These are phyloP conservation scores for Pistacia atlantica DNA, from an alignment of 345 rosid species.

Conservation along the genomic window DNA sequence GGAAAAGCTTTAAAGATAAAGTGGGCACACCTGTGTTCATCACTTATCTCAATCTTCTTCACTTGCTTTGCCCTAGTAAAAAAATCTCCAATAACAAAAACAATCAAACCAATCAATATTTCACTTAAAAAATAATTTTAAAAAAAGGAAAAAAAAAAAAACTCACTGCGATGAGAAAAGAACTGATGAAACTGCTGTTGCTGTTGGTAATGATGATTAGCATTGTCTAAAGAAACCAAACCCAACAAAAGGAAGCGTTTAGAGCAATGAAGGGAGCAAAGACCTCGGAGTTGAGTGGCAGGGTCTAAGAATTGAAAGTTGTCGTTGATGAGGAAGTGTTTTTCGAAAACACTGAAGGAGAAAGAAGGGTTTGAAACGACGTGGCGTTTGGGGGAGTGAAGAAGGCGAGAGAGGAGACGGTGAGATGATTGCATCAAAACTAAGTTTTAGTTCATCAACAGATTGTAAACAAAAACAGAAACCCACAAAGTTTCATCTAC, in stretches of 20 bases:
- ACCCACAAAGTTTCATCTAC: not conserved
- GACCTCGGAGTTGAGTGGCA: slow-evolving; percentile 29
- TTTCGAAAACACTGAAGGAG: not conserved
- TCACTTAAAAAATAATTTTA: not conserved
- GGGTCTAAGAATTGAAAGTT: slow-evolving; percentile 13
- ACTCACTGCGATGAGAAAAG: slow-evolving; percentile 49
- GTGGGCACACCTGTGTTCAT: slow-evolving; percentile 64
- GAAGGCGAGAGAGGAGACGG: slow-evolving; percentile 54
- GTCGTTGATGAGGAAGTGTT: not conserved
- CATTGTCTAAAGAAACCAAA: slow-evolving; percentile 35
- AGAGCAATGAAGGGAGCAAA: slow-evolving; percentile 16
- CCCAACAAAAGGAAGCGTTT: slow-evolving; percentile 38
- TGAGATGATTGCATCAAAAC: slow-evolving; percentile 48
- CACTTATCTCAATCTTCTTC: slow-evolving; percentile 68
- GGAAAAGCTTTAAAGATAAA: not conserved
- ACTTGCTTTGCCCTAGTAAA: slow-evolving; percentile 74
- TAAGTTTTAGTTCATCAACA: too few relatives aligned
- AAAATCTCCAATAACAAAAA: slow-evolving; percentile 42
- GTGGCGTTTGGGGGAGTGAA: slow-evolving; percentile 36
- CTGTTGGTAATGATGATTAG: slow-evolving; percentile 7
- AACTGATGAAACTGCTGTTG: slow-evolving; percentile 21
- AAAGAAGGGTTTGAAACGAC: slow-evolving; percentile 4
- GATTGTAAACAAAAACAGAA: not conserved
- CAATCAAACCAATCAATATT: slow-evolving; percentile 4
- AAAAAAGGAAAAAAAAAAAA: slow-evolving; percentile 15